Evolutionary conservation across 306 rosid genomes (phyloP), one percentile per base, ranked within the genome.

Genomic region (Hylodesmum podocarpum): DNA sequence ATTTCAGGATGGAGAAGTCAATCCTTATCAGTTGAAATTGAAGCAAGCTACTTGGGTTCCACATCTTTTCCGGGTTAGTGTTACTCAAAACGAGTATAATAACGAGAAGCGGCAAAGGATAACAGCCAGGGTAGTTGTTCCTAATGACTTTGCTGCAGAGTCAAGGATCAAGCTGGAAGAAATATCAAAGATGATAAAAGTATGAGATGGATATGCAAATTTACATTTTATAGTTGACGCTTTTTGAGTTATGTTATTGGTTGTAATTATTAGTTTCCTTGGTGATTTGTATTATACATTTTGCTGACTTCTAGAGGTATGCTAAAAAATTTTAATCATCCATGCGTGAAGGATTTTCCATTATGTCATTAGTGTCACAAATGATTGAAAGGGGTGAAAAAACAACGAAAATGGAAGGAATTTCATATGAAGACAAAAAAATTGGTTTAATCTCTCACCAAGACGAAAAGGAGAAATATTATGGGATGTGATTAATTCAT

Each of bases 41-140:
- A 95, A 89, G 70, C 83, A 88, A 84, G 96, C 90, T 33, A 89
- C 97, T 3, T 92, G 97, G 99, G 85, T 66, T 78, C 88, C 94
- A 31, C 88, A 95, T 84, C 90, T 88, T 5, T 88, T 95, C 71
- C 73, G 98, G n/a, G 88, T 95, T 10, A 88, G 92, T 16, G 97
- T 95, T 82, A n/a, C 91, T 46, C 96, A 86, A 78, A 89, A 83
- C 19, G 99, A 92, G 84, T 92, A 91, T 79, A 95, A 88, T 62
- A 77, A 79, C 5, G 98, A 92, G 82, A 95, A 89, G 90, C 82
- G 94, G 65, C 96, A 92, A 73, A 89, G 97, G 88, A 75, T 92
- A 18, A 95, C 97, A 39, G 92, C 78, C 34, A 73, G 89, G 82
- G 81, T 90, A 8, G 88, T 88, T 66, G 94, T 96, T 71, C 91